Evolutionary conservation across 2,329 filamentous ascomycete species (phyloP).

Genomic region (Aspergillus brasiliensis): DNA sequence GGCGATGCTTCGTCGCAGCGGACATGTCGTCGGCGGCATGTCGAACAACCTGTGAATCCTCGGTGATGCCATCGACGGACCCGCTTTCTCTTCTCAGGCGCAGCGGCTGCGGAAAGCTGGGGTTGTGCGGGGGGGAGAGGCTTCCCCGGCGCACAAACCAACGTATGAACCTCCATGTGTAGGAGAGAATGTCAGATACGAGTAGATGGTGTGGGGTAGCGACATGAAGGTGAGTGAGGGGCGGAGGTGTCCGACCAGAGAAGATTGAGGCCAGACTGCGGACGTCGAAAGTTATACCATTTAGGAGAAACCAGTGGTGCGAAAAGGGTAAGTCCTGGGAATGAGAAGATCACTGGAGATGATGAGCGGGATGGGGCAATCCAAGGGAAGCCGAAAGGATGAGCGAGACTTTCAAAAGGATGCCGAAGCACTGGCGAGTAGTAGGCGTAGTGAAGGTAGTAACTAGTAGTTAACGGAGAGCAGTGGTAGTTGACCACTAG

Average conservation of each 20-base stretch:
- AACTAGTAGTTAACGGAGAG: not conserved
- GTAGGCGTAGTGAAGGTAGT: not conserved
- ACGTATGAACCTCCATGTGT: slow-evolving; percentile 32
- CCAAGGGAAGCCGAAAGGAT: not conserved
- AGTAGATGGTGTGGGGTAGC: slow-evolving; percentile 16
- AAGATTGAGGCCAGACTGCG: slow-evolving; percentile 1
- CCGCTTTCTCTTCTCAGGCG: slow-evolving; percentile 32
- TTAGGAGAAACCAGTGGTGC: not conserved
- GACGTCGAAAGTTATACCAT: not conserved
- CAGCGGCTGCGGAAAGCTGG: slow-evolving; percentile 12
- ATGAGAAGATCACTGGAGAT: not conserved
- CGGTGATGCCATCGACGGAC: slow-evolving; percentile 45
- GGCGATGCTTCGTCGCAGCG: slow-evolving; percentile 42
- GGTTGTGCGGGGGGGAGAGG: slow-evolving; percentile 19
- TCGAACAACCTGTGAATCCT: slow-evolving; percentile 45
- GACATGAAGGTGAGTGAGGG: slow-evolving; percentile 27
- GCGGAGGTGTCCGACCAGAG: slow-evolving; percentile 5
- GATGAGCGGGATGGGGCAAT: not conserved
- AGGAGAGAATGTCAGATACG: slow-evolving; percentile 17
- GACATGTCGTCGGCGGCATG: slow-evolving; percentile 44
- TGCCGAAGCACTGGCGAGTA: not conserved
- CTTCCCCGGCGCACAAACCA: slow-evolving; percentile 22
- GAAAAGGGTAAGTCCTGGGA: not conserved
- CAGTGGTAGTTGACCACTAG: not conserved
- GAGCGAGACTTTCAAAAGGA: not conserved